Base-by-base conservation (phyloP, 805 yeast species). In the Starmerella floricola region DNA sequence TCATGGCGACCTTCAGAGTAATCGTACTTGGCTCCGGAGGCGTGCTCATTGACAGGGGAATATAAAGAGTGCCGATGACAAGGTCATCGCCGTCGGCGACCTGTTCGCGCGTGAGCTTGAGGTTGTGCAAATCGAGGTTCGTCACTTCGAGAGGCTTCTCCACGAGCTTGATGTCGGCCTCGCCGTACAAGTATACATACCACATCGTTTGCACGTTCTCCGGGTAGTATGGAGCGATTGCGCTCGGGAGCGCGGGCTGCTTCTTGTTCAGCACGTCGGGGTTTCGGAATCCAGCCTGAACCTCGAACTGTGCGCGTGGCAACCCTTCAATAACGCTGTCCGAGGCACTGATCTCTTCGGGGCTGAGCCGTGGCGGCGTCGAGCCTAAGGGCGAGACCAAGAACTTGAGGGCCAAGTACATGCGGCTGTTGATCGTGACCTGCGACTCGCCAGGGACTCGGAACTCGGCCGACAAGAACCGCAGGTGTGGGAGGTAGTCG, bases 401-500 rank as follows among this genome's bases (percentile, higher is more conserved):
- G 45, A 81, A 79, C 61, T 87, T 85, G 19, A 91, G 50, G 24
- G 75, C 76, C 45, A 93, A 65, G 61, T 84, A 87, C 8, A 84
- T 76, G 37, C 72, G 71, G 2, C 96, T 74, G 20, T 72, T 69
- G 21, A 95, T 79, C 0, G 86, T 74, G 23, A 82, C 76, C 24
- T 65, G 65, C 13, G 62, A 58, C 65, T 87, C 96, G 27, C 97
- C 97, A 3, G 95, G 88, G 33, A 88, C 95, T 48, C 72, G 70
- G 63, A 85, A 85, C 44, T 73, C 74, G 33, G 93, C 78, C 39
- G 72, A 73, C 23, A 86, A 50, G 13, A 86, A 64, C 54, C 79
- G 74, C 38, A 87, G 61, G 35, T 67, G 62, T 33, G 96, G 95
- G 27, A 86, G 73, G 26, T 69, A 65, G 2, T 71, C 57, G 1